Conservation (phyloP, 2,329 filamentous ascomycete species). For the Exserohilum rostratum region DNA sequence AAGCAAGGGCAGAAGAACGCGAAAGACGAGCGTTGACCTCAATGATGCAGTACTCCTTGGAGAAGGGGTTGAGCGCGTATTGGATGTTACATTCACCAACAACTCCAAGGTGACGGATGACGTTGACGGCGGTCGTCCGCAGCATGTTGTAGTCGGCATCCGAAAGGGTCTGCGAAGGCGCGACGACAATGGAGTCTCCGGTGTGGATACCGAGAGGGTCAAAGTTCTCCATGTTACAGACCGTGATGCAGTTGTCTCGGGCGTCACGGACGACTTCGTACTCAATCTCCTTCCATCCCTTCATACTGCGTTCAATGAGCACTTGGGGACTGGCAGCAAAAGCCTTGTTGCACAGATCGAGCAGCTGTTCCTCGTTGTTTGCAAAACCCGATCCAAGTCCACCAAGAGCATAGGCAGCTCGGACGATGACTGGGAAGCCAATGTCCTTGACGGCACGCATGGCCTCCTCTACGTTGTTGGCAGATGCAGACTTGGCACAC, state of each 20-base stretch:
- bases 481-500: constrained; percentile 95
- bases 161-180: constrained; percentile 93
- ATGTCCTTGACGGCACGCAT: constrained; percentile 87
- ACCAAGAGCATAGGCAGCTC: constrained; percentile 93
- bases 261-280: constrained; percentile 97
- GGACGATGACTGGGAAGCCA: constrained; percentile 94
- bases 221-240: constrained; percentile 99
- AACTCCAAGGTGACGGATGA: constrained; percentile 94
- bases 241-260: constrained; percentile 97
- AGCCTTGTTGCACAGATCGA: constrained; percentile 90
- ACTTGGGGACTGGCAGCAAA: constrained; percentile 95
- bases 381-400: constrained; percentile 96
- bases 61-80: constrained; percentile 94
- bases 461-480: constrained; percentile 85
- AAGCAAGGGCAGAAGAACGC: constrained; percentile 91
- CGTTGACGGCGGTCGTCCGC: constrained; percentile 93
- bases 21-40: constrained; percentile 98
- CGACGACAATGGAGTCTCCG: constrained; percentile 96
- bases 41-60: constrained; percentile 97
- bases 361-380: constrained; percentile 80
- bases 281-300: constrained; percentile 99
- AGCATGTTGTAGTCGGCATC: constrained; percentile 99
- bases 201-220: constrained; percentile 98
- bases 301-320: constrained; percentile 97
- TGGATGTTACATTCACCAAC: constrained; percentile 99